Percentiles rank a stretch among this genome's conserved stretches.
Evolutionary conservation across 2,329 filamentous ascomycete genomes (phyloP).

Genomic region (Aspergillus candidus): DNA sequence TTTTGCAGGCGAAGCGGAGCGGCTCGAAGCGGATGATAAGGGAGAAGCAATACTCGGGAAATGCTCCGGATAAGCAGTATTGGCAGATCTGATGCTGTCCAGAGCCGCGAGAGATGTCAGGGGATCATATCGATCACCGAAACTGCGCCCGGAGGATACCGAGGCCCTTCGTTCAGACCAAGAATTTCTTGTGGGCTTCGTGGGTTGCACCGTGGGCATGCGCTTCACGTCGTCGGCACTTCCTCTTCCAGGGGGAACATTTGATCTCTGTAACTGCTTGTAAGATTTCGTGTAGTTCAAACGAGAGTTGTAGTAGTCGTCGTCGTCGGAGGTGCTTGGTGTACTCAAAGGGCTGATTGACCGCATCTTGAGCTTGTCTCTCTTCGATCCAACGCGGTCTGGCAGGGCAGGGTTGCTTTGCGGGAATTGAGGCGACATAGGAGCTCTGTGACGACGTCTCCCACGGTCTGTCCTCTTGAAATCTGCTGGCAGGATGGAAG

Average conservation of each 20-base stretch:
- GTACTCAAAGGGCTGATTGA: slow-evolving; percentile 53
- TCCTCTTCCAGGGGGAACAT: too few species aligned
- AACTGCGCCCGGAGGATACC: slow-evolving; percentile 50
- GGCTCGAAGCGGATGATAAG: slow-evolving; percentile 57
- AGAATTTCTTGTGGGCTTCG: too few species aligned
- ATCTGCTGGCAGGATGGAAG: slow-evolving; percentile 23
- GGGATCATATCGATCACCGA: slow-evolving; percentile 25
- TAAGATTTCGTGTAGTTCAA: background rate
- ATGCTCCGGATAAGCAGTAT: slow-evolving; percentile 36
- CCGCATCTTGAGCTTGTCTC: slow-evolving; percentile 48
- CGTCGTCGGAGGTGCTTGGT: slow-evolving; percentile 42
- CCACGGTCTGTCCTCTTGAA: slow-evolving; percentile 50
- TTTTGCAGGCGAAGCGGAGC: slow-evolving; percentile 57
- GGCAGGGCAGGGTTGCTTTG: slow-evolving; percentile 50
- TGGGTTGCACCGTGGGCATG: background rate
- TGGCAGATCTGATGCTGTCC: slow-evolving; percentile 41
- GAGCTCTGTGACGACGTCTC: slow-evolving; percentile 55
- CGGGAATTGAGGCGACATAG: slow-evolving; percentile 51
- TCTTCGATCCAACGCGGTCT: slow-evolving; percentile 47
- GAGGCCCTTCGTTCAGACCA: slow-evolving; percentile 47
- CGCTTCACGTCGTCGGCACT: too few species aligned
- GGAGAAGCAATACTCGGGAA: slow-evolving; percentile 58
- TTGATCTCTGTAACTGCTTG: too few species aligned
- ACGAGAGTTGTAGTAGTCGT: slow-evolving; percentile 6
- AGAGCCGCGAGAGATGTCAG: slow-evolving; percentile 39